phyloP scores from a whole-genome alignment of 495 filamentous ascomycete species.

The Xanthoparmelia taractica region DNA sequence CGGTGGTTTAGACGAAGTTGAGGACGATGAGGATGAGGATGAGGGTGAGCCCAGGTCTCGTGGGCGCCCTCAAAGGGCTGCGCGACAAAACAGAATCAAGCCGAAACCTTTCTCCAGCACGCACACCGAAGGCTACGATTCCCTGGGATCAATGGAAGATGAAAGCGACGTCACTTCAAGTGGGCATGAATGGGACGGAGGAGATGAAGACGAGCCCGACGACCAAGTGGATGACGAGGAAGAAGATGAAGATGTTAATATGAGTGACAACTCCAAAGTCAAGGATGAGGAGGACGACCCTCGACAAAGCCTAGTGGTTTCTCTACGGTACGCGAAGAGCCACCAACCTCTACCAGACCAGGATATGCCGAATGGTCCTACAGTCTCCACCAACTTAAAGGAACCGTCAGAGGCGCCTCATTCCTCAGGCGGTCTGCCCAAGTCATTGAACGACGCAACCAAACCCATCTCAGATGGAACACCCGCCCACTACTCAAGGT shows the following conservation, averaged over 20 bases:
- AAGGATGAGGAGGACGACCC: constrained; percentile 28
- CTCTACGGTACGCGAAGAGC: constrained; percentile 44
- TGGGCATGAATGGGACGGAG: constrained; percentile 46
- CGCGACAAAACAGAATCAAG: constrained; percentile 2
- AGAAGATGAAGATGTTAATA: constrained; percentile 40
- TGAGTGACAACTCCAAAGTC: constrained; percentile 29
- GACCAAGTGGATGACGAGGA: constrained; percentile 48
- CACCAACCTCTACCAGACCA: constrained; percentile 4
- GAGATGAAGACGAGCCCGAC: constrained; percentile 45
- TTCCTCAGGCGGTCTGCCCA: neutral
- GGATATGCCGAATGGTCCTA: neutral
- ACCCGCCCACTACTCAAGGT: neutral
- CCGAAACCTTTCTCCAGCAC: constrained; percentile 1
- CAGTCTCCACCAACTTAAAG: neutral
- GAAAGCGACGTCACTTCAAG: constrained; percentile 47
- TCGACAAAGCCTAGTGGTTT: constrained; percentile 52
- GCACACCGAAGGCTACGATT: constrained; percentile 29
- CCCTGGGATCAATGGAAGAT: constrained; percentile 55
- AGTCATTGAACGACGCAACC: neutral
- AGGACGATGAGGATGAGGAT: constrained; percentile 52
- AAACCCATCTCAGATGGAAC: neutral
- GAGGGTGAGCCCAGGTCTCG: constrained; percentile 41
- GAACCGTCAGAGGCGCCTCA: neutral
- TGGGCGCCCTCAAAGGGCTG: constrained; percentile 18
- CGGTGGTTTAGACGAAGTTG: constrained; percentile 44